These are phyloP conservation scores for Pyrenophora teres DNA, from an alignment of 2,329 filamentous ascomycete species.

Conservation along the genomic window DNA sequence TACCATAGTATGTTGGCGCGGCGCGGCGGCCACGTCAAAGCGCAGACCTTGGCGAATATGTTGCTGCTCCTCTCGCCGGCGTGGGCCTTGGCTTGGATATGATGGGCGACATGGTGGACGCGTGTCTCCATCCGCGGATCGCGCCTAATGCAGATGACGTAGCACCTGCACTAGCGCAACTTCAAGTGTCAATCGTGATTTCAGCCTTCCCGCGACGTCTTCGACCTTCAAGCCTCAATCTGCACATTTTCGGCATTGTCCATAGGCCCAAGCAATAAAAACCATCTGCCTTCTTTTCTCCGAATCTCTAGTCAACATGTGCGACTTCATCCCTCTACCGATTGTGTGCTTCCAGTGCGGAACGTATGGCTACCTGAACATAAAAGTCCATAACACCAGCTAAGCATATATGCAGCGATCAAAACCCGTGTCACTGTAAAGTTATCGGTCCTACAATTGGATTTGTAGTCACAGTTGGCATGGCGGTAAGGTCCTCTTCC, in stretches of 20 bases:
- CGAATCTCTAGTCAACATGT: conserved; percentile 14
- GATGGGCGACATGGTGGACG: background rate
- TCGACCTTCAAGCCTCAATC: background rate
- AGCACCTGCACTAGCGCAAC: conserved; percentile 2
- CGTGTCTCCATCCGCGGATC: conserved; percentile 10
- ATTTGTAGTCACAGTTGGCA: conserved; percentile 54
- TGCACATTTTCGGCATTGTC: background rate
- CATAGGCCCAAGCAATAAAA: background rate
- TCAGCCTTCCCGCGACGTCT: conserved; percentile 13
- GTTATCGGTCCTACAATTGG: conserved; percentile 61
- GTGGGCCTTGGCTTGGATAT: too few species aligned
- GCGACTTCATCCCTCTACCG: conserved; percentile 53
- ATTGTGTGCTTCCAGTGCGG: conserved; percentile 61
- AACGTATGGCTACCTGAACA: conserved; percentile 34
- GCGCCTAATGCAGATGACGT: conserved; percentile 9
- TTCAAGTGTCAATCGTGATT: conserved; percentile 5
- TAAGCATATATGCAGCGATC: conserved; percentile 49
- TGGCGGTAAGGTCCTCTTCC: conserved; percentile 51
- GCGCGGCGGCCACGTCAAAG: too few species aligned
- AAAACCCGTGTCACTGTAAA: conserved; percentile 63
- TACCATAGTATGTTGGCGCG: too few species aligned
- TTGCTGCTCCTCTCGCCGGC: too few species aligned
- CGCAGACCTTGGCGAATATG: too few species aligned
- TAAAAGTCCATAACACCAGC: background rate
- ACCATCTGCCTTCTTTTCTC: background rate